Conservation (phyloP, 2,329 filamentous ascomycete species). For the Scleromitrula shiraiana region DNA sequence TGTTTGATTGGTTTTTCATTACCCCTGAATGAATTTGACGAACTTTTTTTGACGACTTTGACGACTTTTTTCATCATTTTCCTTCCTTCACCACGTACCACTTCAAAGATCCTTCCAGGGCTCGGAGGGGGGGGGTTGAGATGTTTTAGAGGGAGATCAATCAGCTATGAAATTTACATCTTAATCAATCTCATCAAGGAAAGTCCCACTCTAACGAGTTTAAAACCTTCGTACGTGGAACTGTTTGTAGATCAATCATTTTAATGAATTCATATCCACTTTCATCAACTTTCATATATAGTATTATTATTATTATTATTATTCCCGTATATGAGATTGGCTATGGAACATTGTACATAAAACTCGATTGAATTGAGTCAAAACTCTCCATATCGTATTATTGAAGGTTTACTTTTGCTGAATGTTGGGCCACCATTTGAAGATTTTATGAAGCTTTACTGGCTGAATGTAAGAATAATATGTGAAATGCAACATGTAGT, state of each 20-base stretch:
- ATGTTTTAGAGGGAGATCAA: slow-evolving; percentile 6
- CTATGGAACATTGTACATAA: background rate
- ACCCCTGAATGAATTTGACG: slow-evolving; percentile 4
- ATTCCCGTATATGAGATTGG: background rate
- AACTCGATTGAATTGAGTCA: slow-evolving; percentile 5
- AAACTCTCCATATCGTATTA: background rate
- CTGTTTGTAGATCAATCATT: background rate
- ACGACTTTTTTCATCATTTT: too few species aligned
- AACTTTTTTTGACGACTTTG: background rate
- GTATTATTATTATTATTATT: background rate
- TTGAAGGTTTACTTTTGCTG: background rate
- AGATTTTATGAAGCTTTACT: background rate
- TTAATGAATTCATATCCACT: background rate
- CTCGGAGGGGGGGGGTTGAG: too few species aligned
- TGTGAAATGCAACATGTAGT: slow-evolving; percentile 5
- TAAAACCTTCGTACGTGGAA: background rate
- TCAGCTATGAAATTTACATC: slow-evolving; percentile 2
- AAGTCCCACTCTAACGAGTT: background rate
- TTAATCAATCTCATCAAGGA: background rate
- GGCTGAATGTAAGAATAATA: background rate
- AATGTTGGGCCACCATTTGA: background rate
- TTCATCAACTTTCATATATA: background rate
- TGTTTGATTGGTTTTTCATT: slow-evolving; percentile 6
- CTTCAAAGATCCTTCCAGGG: slow-evolving; percentile 2
- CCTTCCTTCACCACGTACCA: too few species aligned